phyloP scores from a whole-genome alignment of 2,329 filamentous ascomycete genomes.

The Claviceps arundinis region DNA sequence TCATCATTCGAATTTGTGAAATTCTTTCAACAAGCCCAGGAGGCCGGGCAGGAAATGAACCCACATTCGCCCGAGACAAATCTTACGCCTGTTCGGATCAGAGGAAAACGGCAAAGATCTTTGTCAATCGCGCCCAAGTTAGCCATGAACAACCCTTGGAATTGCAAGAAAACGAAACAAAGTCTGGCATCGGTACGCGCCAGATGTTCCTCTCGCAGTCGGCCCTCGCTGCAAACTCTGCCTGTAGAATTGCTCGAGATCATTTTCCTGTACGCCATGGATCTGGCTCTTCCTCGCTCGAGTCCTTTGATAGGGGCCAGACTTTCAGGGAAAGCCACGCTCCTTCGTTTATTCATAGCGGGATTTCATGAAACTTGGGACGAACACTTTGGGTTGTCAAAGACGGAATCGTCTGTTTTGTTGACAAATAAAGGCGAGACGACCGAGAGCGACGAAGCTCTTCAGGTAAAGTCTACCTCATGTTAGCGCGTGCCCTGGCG shows the following conservation, averaged over 20 bases:
- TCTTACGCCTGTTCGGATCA: conserved; percentile 35
- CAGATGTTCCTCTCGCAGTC: conserved; percentile 13
- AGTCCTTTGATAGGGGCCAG: conserved; percentile 30
- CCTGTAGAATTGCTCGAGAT: conserved; percentile 40
- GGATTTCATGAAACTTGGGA: conserved; percentile 27
- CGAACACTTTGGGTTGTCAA: conserved; percentile 18
- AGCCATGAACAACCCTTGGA: background rate
- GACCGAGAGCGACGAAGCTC: conserved; percentile 23
- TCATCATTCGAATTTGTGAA: too few relatives aligned
- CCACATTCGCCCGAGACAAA: conserved; percentile 21
- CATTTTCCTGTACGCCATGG: conserved; percentile 37
- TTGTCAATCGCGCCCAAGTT: conserved; percentile 7
- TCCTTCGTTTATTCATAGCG: conserved; percentile 23
- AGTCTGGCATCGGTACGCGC: conserved; percentile 19
- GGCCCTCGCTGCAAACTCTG: conserved; percentile 21
- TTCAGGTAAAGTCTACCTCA: conserved; percentile 28
- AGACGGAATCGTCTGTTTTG: background rate
- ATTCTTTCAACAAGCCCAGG: too few relatives aligned
- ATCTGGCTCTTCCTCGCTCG: conserved; percentile 32
- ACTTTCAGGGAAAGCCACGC: conserved; percentile 28
- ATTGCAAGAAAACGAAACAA: conserved; percentile 15
- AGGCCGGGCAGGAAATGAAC: background rate
- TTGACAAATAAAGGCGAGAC: background rate
- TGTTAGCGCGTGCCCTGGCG: background rate
- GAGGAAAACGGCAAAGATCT: conserved; percentile 28